Conservation (phyloP, 2,329 filamentous ascomycete genomes). For the Cytospora paraplurivora region DNA sequence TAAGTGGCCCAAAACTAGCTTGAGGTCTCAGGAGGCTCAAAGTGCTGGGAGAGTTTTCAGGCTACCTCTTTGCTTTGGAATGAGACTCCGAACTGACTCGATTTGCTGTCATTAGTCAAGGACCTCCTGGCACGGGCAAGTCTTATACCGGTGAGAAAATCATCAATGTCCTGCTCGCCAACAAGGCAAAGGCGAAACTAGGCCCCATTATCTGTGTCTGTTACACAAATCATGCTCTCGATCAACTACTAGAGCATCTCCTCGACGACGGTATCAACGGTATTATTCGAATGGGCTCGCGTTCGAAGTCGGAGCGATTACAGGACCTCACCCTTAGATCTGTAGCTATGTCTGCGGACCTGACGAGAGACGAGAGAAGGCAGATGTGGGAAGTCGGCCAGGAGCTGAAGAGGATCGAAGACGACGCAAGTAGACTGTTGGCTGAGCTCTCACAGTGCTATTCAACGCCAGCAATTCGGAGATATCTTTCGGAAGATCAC, state of each 20-base stretch:
- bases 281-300: constrained; percentile 64
- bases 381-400: not conserved
- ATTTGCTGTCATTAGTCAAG: constrained; percentile 50
- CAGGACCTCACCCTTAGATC: constrained; percentile 50
- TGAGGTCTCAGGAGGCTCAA: not conserved
- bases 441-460: not conserved
- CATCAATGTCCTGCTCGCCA: constrained; percentile 55
- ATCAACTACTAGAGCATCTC: constrained; percentile 63
- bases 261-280: constrained; percentile 48
- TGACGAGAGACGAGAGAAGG: constrained; percentile 44
- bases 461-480: constrained; percentile 23
- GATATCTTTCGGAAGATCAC: constrained; percentile 31
- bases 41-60: not conserved
- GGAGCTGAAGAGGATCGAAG: not conserved
- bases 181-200: constrained; percentile 42
- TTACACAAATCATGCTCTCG: constrained; percentile 54
- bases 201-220: constrained; percentile 56
- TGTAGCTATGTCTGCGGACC: constrained; percentile 36
- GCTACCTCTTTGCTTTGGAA: not conserved
- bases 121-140: constrained; percentile 72
- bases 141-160: constrained; percentile 61
- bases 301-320: constrained; percentile 57
- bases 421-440: not conserved
- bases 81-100: not conserved
- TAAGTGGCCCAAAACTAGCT: not conserved